phyloP scores from a whole-genome alignment of 129 eudicot genomes.

The Centrapalus pauciflorus region DNA sequence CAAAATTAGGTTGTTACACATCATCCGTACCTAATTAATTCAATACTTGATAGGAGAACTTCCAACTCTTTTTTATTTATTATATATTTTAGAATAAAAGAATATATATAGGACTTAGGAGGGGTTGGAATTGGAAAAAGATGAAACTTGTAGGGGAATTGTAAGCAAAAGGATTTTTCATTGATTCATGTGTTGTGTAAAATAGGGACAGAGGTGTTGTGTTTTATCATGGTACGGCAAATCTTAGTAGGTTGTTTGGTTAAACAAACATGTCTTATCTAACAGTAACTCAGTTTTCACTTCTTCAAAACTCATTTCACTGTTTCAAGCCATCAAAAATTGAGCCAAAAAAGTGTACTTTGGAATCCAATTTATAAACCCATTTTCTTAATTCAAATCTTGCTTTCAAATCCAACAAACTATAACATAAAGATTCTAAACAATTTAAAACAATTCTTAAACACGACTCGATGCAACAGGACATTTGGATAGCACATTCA shows the following conservation, averaged over 20 bases:
- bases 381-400: too few species aligned
- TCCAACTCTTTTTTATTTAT: background rate
- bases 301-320: too few species aligned
- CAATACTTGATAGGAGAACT: slow-evolving; percentile 1
- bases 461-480: too few species aligned
- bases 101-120: background rate
- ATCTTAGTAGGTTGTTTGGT: background rate
- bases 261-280: background rate
- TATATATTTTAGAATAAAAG: background rate
- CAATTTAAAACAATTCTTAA: too few species aligned
- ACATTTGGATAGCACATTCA: too few species aligned
- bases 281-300: too few species aligned
- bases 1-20: too few species aligned
- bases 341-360: too few species aligned
- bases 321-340: too few species aligned
- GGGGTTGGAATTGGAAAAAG: background rate
- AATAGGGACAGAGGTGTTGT: slow-evolving; percentile 3
- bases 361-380: too few species aligned
- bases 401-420: too few species aligned
- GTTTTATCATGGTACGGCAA: slow-evolving; percentile 12
- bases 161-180: background rate
- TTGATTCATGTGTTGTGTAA: slow-evolving; percentile 6
- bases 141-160: slow-evolving; percentile 8
- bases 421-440: too few species aligned
- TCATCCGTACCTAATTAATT: background rate